Percentiles rank a stretch among this genome's conserved stretches.
phyloP scores from a whole-genome alignment of 2,329 filamentous ascomycete species.

The Monosporascus sp. region DNA sequence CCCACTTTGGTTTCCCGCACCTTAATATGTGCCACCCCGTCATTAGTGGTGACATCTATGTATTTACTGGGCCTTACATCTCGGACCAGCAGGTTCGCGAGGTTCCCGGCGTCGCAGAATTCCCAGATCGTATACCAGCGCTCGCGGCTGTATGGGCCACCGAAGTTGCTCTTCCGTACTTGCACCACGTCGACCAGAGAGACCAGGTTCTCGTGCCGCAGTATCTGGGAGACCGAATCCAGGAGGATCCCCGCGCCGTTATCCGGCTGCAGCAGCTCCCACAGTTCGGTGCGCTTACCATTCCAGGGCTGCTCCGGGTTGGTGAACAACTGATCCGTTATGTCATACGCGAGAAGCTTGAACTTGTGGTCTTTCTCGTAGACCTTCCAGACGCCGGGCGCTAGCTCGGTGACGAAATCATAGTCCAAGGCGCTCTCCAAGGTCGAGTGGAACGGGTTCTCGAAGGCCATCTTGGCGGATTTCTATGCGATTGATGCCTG shows the following conservation, averaged over 20 bases:
- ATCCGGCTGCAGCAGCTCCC: constrained; percentile 12
- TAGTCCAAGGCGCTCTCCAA: constrained; percentile 12
- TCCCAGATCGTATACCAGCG: constrained; percentile 38
- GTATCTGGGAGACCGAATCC: constrained; percentile 28
- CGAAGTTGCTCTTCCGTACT: constrained; percentile 14
- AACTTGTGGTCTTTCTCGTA: constrained; percentile 18
- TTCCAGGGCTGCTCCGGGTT: neutral
- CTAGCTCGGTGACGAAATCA: constrained; percentile 22
- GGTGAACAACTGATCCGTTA: constrained; percentile 16
- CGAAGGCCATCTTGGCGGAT: constrained; percentile 8
- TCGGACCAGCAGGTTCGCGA: constrained; percentile 35
- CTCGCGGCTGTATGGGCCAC: constrained; percentile 5
- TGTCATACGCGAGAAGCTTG: constrained; percentile 24
- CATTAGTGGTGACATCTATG: constrained; percentile 5
- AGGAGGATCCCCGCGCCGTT: constrained; percentile 15
- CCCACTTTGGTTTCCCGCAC: constrained; percentile 5
- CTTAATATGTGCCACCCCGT: constrained; percentile 3
- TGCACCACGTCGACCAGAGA: constrained; percentile 35
- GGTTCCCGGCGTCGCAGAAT: constrained; percentile 46
- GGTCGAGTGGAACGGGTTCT: constrained; percentile 7
- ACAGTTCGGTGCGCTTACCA: constrained; percentile 2
- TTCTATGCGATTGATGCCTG: neutral
- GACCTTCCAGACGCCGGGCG: constrained; percentile 23
- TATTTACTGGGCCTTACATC: constrained; percentile 1
- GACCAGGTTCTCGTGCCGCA: constrained; percentile 48